phyloP scores from a whole-genome alignment of 805 yeast species.

The Kuraishia cidri region DNA sequence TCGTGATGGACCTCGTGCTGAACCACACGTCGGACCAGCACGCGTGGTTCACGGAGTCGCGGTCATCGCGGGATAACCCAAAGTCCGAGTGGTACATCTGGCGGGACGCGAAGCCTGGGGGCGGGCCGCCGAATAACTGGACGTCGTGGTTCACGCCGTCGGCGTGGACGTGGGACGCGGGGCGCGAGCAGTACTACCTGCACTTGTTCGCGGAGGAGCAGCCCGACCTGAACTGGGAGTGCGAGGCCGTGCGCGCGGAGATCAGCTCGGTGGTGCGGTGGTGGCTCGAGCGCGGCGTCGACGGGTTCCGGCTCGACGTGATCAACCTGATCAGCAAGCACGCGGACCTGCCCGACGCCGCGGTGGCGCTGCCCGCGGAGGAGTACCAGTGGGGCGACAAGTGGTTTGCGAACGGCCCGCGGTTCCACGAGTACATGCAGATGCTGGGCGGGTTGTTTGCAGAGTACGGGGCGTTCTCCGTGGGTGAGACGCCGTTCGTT shows the following conservation, averaged over 20 bases:
- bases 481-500: constrained; percentile 33
- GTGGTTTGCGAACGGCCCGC: constrained; percentile 34
- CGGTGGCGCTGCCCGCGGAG: constrained; percentile 29
- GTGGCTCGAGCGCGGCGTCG: constrained; percentile 49
- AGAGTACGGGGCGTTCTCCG: constrained; percentile 43
- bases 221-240: constrained; percentile 60
- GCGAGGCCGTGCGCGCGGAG: constrained; percentile 24
- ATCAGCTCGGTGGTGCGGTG: constrained; percentile 39
- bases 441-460: constrained; percentile 25
- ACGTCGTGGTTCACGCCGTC: constrained; percentile 39
- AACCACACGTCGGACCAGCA: constrained; percentile 51
- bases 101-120: constrained; percentile 40
- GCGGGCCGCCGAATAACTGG: constrained; percentile 54
- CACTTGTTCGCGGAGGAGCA: constrained; percentile 43
- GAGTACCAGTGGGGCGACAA: constrained; percentile 28
- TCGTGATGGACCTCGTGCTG: constrained; percentile 47
- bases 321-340: constrained; percentile 44
- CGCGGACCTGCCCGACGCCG: constrained; percentile 36
- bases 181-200: constrained; percentile 45
- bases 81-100: constrained; percentile 58
- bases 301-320: constrained; percentile 52
- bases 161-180: constrained; percentile 50
- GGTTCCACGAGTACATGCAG: constrained; percentile 49
- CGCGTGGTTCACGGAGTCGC: constrained; percentile 48
- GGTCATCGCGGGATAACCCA: constrained; percentile 38